Percentiles rank a stretch among this genome's conserved stretches.
Conservation (phyloP, 352 stramenopile species). For the Thalassiosira exigua region DNA sequence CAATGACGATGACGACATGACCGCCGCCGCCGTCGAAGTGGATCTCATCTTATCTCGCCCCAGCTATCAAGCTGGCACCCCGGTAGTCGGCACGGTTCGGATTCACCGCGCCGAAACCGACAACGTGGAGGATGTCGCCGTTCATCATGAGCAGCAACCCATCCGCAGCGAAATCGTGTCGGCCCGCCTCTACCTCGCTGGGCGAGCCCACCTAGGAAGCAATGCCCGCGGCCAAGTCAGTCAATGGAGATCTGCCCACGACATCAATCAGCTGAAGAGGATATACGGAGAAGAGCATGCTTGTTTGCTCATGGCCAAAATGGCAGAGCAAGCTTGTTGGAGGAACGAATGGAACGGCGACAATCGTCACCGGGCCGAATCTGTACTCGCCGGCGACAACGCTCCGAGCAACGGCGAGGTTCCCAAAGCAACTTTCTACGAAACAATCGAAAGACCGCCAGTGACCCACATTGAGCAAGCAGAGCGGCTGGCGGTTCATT, state of each 20-base stretch:
- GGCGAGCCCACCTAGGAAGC: constrained; percentile 27
- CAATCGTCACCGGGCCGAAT: too few species aligned
- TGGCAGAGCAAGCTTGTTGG: constrained; percentile 7
- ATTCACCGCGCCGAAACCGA: constrained; percentile 11
- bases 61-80: constrained; percentile 48
- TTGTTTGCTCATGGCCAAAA: constrained; percentile 21
- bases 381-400: not conserved
- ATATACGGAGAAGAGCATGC: constrained; percentile 25
- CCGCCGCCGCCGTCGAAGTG: constrained; percentile 22
- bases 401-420: not conserved
- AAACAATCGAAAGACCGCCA: too few species aligned
- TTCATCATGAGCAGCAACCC: constrained; percentile 2
- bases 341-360: too few species aligned
- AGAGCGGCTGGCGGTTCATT: constrained; percentile 27
- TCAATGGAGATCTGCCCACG: constrained; percentile 24
- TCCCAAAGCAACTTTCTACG: not conserved
- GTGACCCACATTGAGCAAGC: constrained; percentile 28
- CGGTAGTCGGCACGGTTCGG: constrained; percentile 60
- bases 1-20: too few species aligned
- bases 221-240: not conserved
- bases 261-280: constrained; percentile 8
- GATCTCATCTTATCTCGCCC: constrained; percentile 61
- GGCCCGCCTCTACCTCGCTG: constrained; percentile 52
- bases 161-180: constrained; percentile 48
- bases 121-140: not conserved